Evolutionary conservation across 2,329 filamentous ascomycete species (phyloP).

Genomic region (Arthroderma uncinatum): DNA sequence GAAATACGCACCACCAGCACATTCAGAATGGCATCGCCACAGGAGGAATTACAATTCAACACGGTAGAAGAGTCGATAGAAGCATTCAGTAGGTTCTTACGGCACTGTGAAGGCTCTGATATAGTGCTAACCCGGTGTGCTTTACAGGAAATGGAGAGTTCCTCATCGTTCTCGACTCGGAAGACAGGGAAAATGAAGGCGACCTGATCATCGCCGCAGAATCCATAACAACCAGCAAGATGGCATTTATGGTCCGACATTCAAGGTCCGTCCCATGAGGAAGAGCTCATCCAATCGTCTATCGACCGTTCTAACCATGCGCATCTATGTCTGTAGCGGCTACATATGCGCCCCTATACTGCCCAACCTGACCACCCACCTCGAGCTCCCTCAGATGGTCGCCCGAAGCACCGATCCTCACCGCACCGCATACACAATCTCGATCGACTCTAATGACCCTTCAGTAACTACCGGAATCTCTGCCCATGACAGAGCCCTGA

Average conservation of each 20-base stretch:
- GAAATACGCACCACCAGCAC: background rate
- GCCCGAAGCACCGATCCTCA: slow-evolving; percentile 66
- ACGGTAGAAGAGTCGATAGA: slow-evolving; percentile 34
- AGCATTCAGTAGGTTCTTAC: slow-evolving; percentile 30
- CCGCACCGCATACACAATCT: slow-evolving; percentile 84
- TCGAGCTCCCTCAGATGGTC: slow-evolving; percentile 87
- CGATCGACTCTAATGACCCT: slow-evolving; percentile 65
- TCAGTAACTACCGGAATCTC: slow-evolving; percentile 79
- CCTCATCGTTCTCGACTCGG: slow-evolving; percentile 87
- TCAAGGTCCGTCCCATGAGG: slow-evolving; percentile 43
- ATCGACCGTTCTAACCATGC: background rate
- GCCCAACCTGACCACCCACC: slow-evolving; percentile 53
- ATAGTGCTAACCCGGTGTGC: background rate
- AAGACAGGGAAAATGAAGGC: slow-evolving; percentile 91
- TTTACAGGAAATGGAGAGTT: slow-evolving; percentile 66
- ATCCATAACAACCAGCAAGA: slow-evolving; percentile 73
- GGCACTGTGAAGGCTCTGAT: background rate
- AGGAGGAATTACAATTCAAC: slow-evolving; percentile 28
- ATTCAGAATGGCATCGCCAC: slow-evolving; percentile 27
- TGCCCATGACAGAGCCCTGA: slow-evolving; percentile 74
- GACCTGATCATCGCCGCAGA: slow-evolving; percentile 92
- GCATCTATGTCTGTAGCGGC: slow-evolving; percentile 42
- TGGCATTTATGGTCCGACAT: slow-evolving; percentile 92
- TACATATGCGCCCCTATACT: slow-evolving; percentile 81
- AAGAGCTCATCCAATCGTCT: too few species aligned